A percentile compares a stretch with the other conserved stretches of the same genome.
Evolutionary conservation across 805 yeast species (phyloP).

Genomic region (Starmerella roubikii): DNA sequence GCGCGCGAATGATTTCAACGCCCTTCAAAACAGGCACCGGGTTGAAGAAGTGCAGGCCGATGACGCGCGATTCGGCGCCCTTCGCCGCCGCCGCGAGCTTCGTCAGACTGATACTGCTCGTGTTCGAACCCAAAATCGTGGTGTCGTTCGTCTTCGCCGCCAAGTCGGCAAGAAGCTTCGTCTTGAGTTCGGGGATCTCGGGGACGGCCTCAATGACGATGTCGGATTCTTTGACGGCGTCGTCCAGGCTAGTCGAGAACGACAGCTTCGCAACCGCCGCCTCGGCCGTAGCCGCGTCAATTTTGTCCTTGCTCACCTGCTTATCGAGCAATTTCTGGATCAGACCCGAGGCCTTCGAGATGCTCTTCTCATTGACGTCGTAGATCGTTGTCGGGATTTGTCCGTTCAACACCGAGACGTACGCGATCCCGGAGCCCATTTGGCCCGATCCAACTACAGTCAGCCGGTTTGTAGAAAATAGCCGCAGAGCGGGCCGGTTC

Average conservation of each 20-base stretch:
- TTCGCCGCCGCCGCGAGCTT: slow-evolving; percentile 33
- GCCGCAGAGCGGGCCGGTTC: too few relatives aligned
- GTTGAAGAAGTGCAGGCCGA: slow-evolving; percentile 34
- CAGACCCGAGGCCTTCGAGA: slow-evolving; percentile 26
- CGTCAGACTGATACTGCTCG: slow-evolving; percentile 33
- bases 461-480: slow-evolving; percentile 10
- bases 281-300: slow-evolving; percentile 25
- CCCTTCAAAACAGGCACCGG: slow-evolving; percentile 35
- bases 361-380: slow-evolving; percentile 25
- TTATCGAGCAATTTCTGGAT: slow-evolving; percentile 28
- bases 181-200: slow-evolving; percentile 28
- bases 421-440: slow-evolving; percentile 35
- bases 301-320: slow-evolving; percentile 27
- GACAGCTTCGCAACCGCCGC: slow-evolving; percentile 23
- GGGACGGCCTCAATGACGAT: slow-evolving; percentile 34
- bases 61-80: slow-evolving; percentile 30
- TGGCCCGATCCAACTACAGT: slow-evolving; percentile 31
- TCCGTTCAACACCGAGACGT: slow-evolving; percentile 31
- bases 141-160: slow-evolving; percentile 19
- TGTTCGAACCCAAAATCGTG: slow-evolving; percentile 31
- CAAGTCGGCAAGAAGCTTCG: slow-evolving; percentile 26
- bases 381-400: slow-evolving; percentile 27
- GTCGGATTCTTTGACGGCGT: slow-evolving; percentile 25
- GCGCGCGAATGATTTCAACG: slow-evolving; percentile 31
- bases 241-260: slow-evolving; percentile 18